These are phyloP conservation scores for Cymbopogon flexuosus DNA, from an alignment of 202 grass and related monocot genomes.

Conservation along the genomic window DNA sequence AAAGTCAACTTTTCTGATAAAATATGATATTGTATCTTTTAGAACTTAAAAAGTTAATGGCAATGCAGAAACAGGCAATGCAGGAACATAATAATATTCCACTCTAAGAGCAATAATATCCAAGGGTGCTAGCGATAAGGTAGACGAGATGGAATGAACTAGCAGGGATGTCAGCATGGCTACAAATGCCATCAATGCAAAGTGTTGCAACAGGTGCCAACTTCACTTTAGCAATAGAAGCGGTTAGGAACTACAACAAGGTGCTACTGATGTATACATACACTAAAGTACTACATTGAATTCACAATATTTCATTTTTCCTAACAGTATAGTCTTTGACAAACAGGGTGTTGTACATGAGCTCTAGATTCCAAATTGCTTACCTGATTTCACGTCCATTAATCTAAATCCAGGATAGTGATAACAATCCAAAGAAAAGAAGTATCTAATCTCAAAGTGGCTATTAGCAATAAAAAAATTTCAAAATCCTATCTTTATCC, in stretches of 20 bases:
- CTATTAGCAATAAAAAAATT: background rate
- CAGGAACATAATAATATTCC: background rate
- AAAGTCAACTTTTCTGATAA: conserved; percentile 1
- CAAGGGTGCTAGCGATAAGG: background rate
- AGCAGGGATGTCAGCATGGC: background rate
- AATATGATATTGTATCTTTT: background rate
- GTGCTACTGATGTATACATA: background rate
- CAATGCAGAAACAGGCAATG: background rate
- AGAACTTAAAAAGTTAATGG: background rate
- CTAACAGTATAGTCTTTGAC: background rate
- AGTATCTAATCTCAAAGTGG: background rate
- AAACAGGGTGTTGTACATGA: background rate
- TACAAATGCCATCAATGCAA: background rate
- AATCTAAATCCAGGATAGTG: background rate
- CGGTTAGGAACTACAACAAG: background rate
- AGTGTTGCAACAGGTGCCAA: background rate
- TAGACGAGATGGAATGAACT: background rate
- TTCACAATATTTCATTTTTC: background rate
- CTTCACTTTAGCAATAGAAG: background rate
- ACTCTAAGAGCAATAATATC: background rate
- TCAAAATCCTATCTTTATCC: background rate
- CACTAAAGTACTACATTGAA: conserved; percentile 7
- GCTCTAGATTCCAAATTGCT: background rate
- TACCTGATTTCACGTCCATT: background rate
- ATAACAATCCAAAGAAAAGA: background rate